phyloP scores from a whole-genome alignment of 768 basidiomycete species.

The Cyclocybe aegerita region DNA sequence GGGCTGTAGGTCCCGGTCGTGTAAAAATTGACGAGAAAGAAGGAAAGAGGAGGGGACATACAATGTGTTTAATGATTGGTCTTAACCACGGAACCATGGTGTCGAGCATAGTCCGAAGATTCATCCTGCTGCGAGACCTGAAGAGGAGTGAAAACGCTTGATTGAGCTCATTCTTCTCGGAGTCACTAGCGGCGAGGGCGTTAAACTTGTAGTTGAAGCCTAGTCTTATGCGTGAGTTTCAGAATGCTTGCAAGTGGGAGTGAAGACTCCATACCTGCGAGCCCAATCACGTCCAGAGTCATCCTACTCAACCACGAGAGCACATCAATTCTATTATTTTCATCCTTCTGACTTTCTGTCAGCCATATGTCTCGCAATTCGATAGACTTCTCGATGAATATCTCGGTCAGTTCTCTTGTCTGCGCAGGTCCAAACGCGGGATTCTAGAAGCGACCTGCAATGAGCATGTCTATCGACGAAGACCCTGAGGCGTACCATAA shows the following conservation, averaged over 20 bases:
- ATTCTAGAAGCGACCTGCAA: conserved; percentile 38
- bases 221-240: background rate
- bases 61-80: conserved; percentile 26
- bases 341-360: conserved; percentile 27
- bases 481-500: conserved; percentile 29
- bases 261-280: conserved; percentile 48
- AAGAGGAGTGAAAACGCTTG: conserved; percentile 49
- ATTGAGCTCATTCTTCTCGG: conserved; percentile 44
- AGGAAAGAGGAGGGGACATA: background rate
- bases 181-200: conserved; percentile 16
- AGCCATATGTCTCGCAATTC: conserved; percentile 51
- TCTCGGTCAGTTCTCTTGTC: conserved; percentile 50
- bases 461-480: too few relatives aligned
- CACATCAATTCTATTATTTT: conserved; percentile 46
- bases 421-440: conserved; percentile 63
- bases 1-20: conserved; percentile 17
- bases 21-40: background rate
- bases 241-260: background rate
- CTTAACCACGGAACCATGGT: conserved; percentile 34
- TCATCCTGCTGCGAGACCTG: conserved; percentile 34
- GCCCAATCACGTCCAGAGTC: conserved; percentile 76
- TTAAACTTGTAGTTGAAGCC: conserved; percentile 31
- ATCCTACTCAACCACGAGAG: conserved; percentile 62
- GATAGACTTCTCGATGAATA: conserved; percentile 52
- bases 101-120: conserved; percentile 25